phyloP scores from a whole-genome alignment of 768 basidiomycete genomes.

The Rhodotorula taiwanensis region DNA sequence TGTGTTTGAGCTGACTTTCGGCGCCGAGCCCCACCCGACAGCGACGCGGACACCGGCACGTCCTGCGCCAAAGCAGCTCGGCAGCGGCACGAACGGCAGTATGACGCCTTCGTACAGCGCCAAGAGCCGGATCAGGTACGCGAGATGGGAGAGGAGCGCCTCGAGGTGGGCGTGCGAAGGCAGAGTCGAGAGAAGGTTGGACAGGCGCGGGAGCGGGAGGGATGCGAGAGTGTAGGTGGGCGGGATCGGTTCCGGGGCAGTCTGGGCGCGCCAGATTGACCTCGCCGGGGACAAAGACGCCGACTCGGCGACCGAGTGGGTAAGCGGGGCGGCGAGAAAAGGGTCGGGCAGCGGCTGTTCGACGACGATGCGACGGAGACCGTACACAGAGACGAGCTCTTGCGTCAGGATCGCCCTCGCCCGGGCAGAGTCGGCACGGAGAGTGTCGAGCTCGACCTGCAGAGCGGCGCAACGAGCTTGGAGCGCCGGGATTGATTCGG shows the following conservation, averaged over 20 bases:
- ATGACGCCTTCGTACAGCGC: slow-evolving; percentile 20
- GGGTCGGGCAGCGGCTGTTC: slow-evolving; percentile 14
- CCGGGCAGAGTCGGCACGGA: not conserved
- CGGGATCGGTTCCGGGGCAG: too few relatives aligned
- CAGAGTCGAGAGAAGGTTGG: not conserved
- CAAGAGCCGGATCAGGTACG: slow-evolving; percentile 14
- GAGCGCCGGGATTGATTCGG: slow-evolving; percentile 1
- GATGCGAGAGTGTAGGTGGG: too few relatives aligned
- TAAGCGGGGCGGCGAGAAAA: slow-evolving; percentile 2
- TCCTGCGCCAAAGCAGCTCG: slow-evolving; percentile 9
- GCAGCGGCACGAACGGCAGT: slow-evolving; percentile 19
- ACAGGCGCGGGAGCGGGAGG: not conserved
- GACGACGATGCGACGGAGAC: slow-evolving; percentile 1
- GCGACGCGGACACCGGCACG: slow-evolving; percentile 12
- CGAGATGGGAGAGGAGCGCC: slow-evolving; percentile 18
- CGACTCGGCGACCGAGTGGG: too few relatives aligned
- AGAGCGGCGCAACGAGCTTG: not conserved
- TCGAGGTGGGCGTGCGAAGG: not conserved
- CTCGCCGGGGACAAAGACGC: too few relatives aligned
- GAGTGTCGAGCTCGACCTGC: not conserved
- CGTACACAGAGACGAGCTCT: slow-evolving; percentile 21
- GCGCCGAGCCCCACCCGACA: not conserved
- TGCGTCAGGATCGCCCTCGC: slow-evolving; percentile 12
- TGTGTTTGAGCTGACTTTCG: not conserved
- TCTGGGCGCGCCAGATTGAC: too few relatives aligned